Evolutionary conservation across 2,329 filamentous ascomycete genomes (phyloP), one percentile per base, ranked within the genome.

Genomic region (Claviceps purpurea): DNA sequence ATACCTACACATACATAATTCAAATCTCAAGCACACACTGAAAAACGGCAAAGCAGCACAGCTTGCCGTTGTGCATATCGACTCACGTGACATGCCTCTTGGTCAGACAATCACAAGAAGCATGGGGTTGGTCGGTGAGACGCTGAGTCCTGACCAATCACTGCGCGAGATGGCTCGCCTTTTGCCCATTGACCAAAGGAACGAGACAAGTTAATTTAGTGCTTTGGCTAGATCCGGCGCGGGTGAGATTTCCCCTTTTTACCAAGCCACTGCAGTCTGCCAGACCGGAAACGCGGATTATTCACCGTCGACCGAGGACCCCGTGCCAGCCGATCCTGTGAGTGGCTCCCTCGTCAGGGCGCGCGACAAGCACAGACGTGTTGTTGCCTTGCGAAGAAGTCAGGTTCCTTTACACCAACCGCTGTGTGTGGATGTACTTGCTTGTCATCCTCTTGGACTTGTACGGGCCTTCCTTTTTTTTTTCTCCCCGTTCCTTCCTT

Each of bases 211-310:
- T 37, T 48, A 38, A 38, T 34, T 34, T 39, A 39, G 34, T 39
- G 46, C 43, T 44, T 44, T 44, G 20, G 46, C 43, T 44, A 24
- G 20, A 26, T 44, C 20, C 42, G 22, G 20, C 42, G 42, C 42
- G 16, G 30, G 22, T 16, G 24, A 34, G 44, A 38, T 22, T 38
- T 68, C 66, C 65, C 65, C 65, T 67, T 68, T 68, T 66, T 47
- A 22, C 34, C 49, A 24, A 41, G 39, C 14, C 39, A 34, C 30
- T 34, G 30, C 30, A 30, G 10, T 30, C 30, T 30, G 61, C 58
- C 57, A 56, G 57, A 38, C 48, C 52, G 49, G 37, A 50, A 45
- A 52, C 49, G 47, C 48, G 48, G 49, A 37, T 43, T 41, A 16
- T 49, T 39, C 5, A 24, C 46, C 18, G 18, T 18, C 18, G 18